Conservation (phyloP, 805 yeast species). For the Kazachstania africana region DNA sequence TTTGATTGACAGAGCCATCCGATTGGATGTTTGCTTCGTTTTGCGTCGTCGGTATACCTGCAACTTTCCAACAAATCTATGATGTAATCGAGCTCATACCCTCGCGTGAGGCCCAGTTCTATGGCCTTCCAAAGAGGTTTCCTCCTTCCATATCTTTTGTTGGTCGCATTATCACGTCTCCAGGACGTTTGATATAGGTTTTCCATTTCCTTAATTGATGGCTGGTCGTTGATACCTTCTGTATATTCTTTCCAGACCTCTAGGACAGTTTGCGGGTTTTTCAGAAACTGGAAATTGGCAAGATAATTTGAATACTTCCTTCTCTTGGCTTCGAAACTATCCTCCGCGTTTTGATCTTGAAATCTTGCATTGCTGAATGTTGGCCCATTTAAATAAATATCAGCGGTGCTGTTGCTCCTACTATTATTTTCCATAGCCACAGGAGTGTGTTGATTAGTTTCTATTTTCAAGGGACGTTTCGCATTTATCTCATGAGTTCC, state of each 20-base stretch:
- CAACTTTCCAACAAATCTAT: constrained; percentile 36
- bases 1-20: constrained; percentile 35
- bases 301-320: background rate
- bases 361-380: too few relatives aligned
- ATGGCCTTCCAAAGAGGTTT: constrained; percentile 45
- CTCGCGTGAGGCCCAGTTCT: constrained; percentile 36
- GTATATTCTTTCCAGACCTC: constrained; percentile 50
- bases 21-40: constrained; percentile 32
- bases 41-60: constrained; percentile 32
- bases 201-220: constrained; percentile 40
- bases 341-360: constrained; percentile 1
- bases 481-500: background rate
- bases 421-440: background rate
- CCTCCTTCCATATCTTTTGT: constrained; percentile 41
- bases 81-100: constrained; percentile 32
- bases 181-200: constrained; percentile 39
- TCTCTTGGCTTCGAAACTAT: background rate
- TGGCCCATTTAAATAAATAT: too few relatives aligned
- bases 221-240: constrained; percentile 39
- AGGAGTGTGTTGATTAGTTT: background rate
- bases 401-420: background rate
- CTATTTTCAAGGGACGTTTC: background rate
- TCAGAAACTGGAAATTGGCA: constrained; percentile 25
- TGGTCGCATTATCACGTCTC: constrained; percentile 44
- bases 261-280: constrained; percentile 34